Conservation (phyloP, 139 green algal genomes). For the Tetradesmus obliquus region DNA sequence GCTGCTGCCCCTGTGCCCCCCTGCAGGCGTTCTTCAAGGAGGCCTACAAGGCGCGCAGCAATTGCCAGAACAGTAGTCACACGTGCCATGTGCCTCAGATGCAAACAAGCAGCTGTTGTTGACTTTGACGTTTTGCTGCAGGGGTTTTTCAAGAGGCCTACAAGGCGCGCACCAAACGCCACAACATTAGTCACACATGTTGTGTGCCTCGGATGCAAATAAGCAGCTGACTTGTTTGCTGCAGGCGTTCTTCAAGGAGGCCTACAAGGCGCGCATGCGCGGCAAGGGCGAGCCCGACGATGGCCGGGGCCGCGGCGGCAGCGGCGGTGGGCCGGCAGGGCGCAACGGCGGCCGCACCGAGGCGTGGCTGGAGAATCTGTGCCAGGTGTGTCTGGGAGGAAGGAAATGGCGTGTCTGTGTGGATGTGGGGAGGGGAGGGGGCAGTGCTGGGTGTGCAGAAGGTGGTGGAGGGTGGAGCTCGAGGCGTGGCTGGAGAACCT, state of each 20-base stretch:
- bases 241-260: constrained; percentile 56
- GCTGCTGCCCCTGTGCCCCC: neutral
- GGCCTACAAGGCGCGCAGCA: constrained; percentile 37
- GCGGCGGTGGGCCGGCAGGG: neutral
- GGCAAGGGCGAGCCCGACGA: constrained; percentile 26
- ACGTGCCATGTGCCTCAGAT: neutral
- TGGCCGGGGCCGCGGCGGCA: neutral
- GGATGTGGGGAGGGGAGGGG: no score
- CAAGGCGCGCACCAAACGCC: constrained; percentile 11
- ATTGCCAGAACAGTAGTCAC: neutral
- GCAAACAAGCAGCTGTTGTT: neutral
- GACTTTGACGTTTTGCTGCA: no score
- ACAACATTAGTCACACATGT: neutral
- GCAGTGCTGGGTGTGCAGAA: no score
- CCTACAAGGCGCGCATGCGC: constrained; percentile 45
- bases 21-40: constrained; percentile 56
- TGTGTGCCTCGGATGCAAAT: neutral
- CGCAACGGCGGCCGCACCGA: constrained; percentile 5
- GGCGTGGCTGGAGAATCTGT: constrained; percentile 48
- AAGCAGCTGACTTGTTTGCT: neutral
- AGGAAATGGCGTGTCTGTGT: no score
- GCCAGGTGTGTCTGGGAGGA: neutral
- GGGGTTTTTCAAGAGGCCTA: constrained; percentile 52
- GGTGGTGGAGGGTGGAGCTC: no score
- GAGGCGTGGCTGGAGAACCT: no score